A percentile compares a stretch with the other conserved stretches of the same genome.
These are phyloP conservation scores for Phaffia australis DNA, from an alignment of 768 basidiomycete genomes.

Conservation along the genomic window DNA sequence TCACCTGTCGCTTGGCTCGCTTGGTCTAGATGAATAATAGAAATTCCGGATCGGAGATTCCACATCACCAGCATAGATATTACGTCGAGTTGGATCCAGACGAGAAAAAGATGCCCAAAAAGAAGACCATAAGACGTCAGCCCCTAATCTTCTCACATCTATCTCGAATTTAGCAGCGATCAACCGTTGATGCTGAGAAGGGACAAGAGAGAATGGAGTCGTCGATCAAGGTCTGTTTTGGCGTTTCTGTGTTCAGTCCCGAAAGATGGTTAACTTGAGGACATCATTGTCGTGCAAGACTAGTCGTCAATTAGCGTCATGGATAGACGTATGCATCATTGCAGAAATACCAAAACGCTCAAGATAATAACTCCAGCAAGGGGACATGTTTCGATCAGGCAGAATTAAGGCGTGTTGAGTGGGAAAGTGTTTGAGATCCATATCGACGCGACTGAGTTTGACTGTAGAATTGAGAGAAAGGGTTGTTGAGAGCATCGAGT, in stretches of 20 bases:
- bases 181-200: conserved; percentile 13
- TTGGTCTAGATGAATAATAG: conserved; percentile 15
- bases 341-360: conserved; percentile 1
- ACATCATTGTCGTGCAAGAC: conserved; percentile 51
- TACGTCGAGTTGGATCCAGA: no score
- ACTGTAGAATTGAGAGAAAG: not conserved
- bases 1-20: conserved; percentile 76
- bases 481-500: not conserved
- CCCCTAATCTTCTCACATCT: no score
- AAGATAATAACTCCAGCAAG: not conserved
- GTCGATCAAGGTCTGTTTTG: conserved; percentile 17
- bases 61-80: no score
- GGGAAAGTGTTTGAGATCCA: no score
- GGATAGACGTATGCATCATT: conserved; percentile 66
- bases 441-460: not conserved
- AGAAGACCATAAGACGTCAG: no score
- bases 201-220: conserved; percentile 12
- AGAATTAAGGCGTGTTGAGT: no score
- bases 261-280: conserved; percentile 87
- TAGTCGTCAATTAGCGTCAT: conserved; percentile 37
- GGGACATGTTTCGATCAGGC: not conserved
- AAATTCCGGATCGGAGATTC: not conserved
- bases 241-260: conserved; percentile 53
- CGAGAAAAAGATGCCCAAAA: no score
- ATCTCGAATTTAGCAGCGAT: not conserved